Evolutionary conservation across 805 yeast genomes (phyloP), one percentile per base, ranked within the genome.

Genomic region (Teunomyces kruisii): DNA sequence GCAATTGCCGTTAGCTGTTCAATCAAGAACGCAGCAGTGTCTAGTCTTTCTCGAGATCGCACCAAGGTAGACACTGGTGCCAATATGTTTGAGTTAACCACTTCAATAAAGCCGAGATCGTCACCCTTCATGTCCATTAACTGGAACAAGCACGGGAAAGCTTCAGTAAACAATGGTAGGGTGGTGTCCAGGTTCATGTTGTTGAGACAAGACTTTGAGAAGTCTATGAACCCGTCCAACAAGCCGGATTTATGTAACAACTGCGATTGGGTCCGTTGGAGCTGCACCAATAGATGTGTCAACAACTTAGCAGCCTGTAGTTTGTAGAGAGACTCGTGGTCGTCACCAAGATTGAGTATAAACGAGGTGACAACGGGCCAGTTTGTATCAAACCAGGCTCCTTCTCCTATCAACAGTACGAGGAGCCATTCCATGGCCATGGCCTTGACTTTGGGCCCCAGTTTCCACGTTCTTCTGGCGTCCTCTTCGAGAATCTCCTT

Each of bases 301-400:
- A 65, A 42, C n/a, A 64, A 41, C 6, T 44, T 41, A 37, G 61
- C 51, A 14, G 60, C 66, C 40, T 62, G 64, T 1, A 54, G 47
- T 43, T 69, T 65, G 38, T 60, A 53, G 5, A 42, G 30, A 5
- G 64, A 60, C 19, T 62, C 64, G 37, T 63, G 59, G 45, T 68
- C 70, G 45, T 68, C 72, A 32, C 68, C 54, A 6, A 70, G 52
- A 38, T 66, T 67, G 14, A 70, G 55, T 3, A 64, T 52, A 38
- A 66, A 67, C 5, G 73, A 57, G 9, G 70, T 54, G 9, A 66
- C 42, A 2, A 57, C n/a, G 6, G 59, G 52, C 65, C 70, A 61
- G 30, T 55, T 42, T 2, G 41, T 16, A 2, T 43, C 47, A 9
- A 50, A 48, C 47, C 48, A 46, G 7, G 33, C 32, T 13, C 29